Evolutionary conservation across 1,284 basidiomycete species (phyloP).

Genomic region (Puccinia hordei): DNA sequence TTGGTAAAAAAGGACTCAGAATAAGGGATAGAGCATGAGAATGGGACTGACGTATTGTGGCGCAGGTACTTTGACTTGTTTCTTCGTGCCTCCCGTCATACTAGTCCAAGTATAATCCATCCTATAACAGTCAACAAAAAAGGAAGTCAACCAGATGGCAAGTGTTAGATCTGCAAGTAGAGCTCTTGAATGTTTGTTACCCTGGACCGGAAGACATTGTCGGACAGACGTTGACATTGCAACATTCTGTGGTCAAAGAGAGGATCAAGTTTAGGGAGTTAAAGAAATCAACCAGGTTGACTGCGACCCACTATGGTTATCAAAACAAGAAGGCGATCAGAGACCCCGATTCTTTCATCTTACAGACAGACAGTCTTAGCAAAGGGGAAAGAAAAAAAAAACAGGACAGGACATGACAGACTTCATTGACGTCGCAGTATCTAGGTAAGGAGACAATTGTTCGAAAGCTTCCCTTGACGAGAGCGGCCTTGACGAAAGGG

Average conservation of each 20-base stretch:
- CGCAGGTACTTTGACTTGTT: slow-evolving; percentile 87
- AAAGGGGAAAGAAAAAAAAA: too few relatives aligned
- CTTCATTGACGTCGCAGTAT: slow-evolving; percentile 61
- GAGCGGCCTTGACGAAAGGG: slow-evolving; percentile 91
- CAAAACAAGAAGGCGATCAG: not conserved
- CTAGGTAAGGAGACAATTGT: slow-evolving; percentile 97
- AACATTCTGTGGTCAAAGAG: slow-evolving; percentile 90
- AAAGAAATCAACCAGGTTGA: slow-evolving; percentile 72
- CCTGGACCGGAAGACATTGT: slow-evolving; percentile 89
- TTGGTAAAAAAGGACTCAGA: not conserved
- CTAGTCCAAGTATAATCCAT: slow-evolving; percentile 94
- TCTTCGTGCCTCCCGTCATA: slow-evolving; percentile 76
- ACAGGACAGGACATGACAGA: not conserved
- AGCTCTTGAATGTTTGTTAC: slow-evolving; percentile 63
- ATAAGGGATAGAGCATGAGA: too few relatives aligned
- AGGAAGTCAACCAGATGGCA: not conserved
- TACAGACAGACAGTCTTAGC: too few relatives aligned
- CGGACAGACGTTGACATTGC: slow-evolving; percentile 83
- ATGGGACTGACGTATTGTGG: slow-evolving; percentile 72
- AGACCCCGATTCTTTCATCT: not conserved
- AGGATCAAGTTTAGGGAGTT: slow-evolving; percentile 97
- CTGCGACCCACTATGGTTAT: slow-evolving; percentile 77
- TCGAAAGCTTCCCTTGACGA: slow-evolving; percentile 98
- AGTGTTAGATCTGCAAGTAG: too few relatives aligned
- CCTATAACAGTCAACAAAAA: slow-evolving; percentile 62